These are phyloP conservation scores for Pestalotiopsis sp. DNA, from an alignment of 2,329 filamentous ascomycete species.

Conservation along the genomic window DNA sequence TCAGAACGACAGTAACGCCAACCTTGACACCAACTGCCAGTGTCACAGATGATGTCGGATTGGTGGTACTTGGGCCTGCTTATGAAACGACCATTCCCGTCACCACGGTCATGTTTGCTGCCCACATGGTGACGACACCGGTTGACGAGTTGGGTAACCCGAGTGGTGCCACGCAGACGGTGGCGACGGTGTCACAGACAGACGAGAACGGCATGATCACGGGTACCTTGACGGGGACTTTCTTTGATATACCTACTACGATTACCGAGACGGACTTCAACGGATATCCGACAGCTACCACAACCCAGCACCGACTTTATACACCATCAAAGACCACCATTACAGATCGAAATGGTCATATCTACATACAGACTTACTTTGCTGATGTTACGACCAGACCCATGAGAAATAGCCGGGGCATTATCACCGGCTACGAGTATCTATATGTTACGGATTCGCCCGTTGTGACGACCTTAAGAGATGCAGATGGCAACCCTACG, in stretches of 20 bases:
- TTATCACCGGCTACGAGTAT: not conserved
- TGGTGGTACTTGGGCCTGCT: not conserved
- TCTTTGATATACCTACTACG: not conserved
- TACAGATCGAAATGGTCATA: not conserved
- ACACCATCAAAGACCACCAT: not conserved
- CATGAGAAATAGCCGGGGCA: not conserved
- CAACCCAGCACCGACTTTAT: not conserved
- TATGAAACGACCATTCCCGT: not conserved
- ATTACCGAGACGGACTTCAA: not conserved
- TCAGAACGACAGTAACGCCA: not conserved
- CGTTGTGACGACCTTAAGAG: not conserved
- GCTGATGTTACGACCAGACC: not conserved
- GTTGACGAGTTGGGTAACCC: not conserved
- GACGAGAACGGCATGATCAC: not conserved
- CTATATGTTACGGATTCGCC: slow-evolving; percentile 2
- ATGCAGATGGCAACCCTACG: not conserved
- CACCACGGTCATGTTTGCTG: not conserved
- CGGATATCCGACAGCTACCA: not conserved
- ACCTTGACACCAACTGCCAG: not conserved
- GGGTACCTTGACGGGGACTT: not conserved
- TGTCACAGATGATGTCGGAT: not conserved
- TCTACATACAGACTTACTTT: not conserved
- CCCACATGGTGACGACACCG: not conserved
- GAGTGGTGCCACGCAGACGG: not conserved
- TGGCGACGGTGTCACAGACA: not conserved